These are phyloP conservation scores for Coprinopsis sp. DNA, from an alignment of 768 basidiomycete species.

Conservation along the genomic window DNA sequence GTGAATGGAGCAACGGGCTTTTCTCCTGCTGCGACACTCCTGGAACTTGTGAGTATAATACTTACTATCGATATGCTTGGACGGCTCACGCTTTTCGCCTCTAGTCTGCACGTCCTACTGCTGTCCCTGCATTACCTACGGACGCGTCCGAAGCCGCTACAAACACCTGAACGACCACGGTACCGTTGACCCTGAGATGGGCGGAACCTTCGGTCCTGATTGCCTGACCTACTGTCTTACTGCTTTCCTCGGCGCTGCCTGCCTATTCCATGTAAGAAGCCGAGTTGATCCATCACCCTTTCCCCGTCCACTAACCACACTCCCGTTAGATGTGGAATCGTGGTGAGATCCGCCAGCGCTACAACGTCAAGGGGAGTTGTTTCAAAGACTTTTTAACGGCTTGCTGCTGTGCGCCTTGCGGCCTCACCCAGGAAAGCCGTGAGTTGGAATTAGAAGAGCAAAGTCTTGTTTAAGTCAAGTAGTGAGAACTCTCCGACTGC, in stretches of 20 bases:
- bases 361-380: conserved; percentile 16
- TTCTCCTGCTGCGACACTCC: conserved; percentile 24
- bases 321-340: conserved; percentile 14
- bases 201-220: neutral
- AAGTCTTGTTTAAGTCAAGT: conserved; percentile 1
- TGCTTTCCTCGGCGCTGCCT: neutral
- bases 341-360: conserved; percentile 14
- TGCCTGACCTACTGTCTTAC: neutral
- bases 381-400: conserved; percentile 16
- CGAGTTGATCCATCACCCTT: neutral
- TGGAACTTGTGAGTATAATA: conserved; percentile 22
- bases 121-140: conserved; percentile 38
- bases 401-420: conserved; percentile 18
- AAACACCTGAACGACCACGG: conserved; percentile 32
- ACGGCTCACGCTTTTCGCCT: too few relatives aligned
- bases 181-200: conserved; percentile 14
- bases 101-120: conserved; percentile 31
- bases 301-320: neutral
- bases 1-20: conserved; percentile 29
- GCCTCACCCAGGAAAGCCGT: conserved; percentile 16
- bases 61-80: too few relatives aligned
- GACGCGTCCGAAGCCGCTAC: conserved; percentile 33
- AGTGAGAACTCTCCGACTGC: neutral
- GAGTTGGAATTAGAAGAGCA: conserved; percentile 19
- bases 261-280: neutral